Base-by-base conservation (phyloP, 495 filamentous ascomycete species). In the Bacidia rubella region DNA sequence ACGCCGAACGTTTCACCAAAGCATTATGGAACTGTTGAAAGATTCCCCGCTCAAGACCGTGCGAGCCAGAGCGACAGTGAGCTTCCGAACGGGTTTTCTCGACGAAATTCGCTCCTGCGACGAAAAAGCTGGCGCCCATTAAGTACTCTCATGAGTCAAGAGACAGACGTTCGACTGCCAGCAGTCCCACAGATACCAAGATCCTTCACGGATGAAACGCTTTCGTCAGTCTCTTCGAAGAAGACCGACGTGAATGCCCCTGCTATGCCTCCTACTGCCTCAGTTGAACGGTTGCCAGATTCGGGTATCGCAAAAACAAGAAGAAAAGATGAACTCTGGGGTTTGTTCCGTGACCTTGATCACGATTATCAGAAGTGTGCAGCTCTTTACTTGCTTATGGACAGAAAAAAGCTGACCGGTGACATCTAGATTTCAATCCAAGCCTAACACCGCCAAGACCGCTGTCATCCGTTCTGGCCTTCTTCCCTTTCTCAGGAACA, bases 321-420 rank as follows among this genome's bases (percentile, higher is more conserved):
- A 29, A 82, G 77, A 54, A 83, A 83, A 60, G 92, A 98, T 64
- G 87, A 90, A 53, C 72, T 97, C n/a, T 96, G 88, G 89, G 80
- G 74, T 12, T 74, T 81, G 25, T 98, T 95, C 57, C 81, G 84
- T 25, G 74, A 72, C 12, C 69, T 98, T 10, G 92, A 98, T 57
- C 75, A 74, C 23, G 93, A 96, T 57, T 92, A 78, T 62, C 75
- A 83, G 57, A 89, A 83, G 71, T 92, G 61, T 58, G 71, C 40
- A 51, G 23, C 25, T 27, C 12, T 2, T 26, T 22, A 49, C 15
- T 17, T 11, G 11, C 17, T 20, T 4, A 5, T 24, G 24, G 7
- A 52, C 49, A 43, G 5, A n/a, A 38, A 45, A 38, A 15, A 3
- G 51, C 9, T 40, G 17, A 40, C 50, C 60, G 65, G 38, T 65